Evolutionary conservation across 306 rosid species (phyloP).

Genomic region (Quercus ilex): DNA sequence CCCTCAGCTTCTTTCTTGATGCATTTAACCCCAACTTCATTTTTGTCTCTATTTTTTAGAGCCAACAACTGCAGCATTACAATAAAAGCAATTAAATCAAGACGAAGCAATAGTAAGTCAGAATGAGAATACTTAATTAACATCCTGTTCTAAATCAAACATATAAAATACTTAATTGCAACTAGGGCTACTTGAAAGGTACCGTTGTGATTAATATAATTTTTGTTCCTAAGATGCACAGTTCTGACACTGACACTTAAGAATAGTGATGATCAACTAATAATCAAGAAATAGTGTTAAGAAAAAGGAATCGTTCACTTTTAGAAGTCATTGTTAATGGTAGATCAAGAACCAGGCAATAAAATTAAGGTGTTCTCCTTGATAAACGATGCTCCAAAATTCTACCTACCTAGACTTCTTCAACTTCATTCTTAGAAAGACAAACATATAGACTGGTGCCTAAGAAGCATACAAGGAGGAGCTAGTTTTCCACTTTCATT

Average conservation of each 20-base stretch:
- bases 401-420: background rate
- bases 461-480: background rate
- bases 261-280: constrained; percentile 29
- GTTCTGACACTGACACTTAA: constrained; percentile 40
- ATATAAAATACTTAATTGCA: constrained; percentile 9
- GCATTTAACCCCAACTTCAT: constrained; percentile 29
- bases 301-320: constrained; percentile 23
- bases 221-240: constrained; percentile 28
- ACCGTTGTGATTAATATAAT: constrained; percentile 6
- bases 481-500: background rate
- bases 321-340: constrained; percentile 16
- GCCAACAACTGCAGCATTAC: constrained; percentile 50
- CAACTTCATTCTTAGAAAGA: background rate
- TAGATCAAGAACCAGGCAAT: constrained; percentile 41
- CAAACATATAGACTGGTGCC: background rate
- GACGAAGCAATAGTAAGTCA: background rate
- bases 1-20: constrained; percentile 63
- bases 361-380: constrained; percentile 18
- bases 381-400: constrained; percentile 25
- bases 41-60: constrained; percentile 41
- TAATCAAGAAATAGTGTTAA: constrained; percentile 27
- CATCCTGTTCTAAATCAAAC: constrained; percentile 1
- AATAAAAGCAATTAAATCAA: constrained; percentile 9
- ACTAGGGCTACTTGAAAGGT: constrained; percentile 30
- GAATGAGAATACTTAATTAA: background rate